Evolutionary conservation across 306 rosid genomes (phyloP).

Genomic region (Cucumis hystrix): DNA sequence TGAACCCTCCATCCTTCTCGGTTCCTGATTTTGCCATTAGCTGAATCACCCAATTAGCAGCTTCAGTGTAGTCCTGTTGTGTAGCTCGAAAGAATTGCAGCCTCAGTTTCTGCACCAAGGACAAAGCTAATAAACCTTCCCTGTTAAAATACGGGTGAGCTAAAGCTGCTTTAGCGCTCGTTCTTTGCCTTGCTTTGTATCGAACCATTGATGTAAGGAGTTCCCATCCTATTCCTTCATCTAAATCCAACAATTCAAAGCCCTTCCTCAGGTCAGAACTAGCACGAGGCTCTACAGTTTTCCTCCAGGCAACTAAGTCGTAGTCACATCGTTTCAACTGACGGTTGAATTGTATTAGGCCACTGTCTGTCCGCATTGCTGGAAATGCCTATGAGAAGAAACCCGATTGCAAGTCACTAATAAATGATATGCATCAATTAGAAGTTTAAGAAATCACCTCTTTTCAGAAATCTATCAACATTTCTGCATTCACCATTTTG

Average conservation of each 20-base stretch:
- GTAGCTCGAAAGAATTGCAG: slow-evolving; percentile 68
- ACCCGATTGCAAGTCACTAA: not conserved
- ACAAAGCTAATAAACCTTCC: slow-evolving; percentile 69
- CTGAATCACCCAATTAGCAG: slow-evolving; percentile 61
- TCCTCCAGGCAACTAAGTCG: slow-evolving; percentile 83
- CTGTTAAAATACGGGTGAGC: slow-evolving; percentile 83
- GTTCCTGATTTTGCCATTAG: slow-evolving; percentile 97
- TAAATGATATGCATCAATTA: not conserved
- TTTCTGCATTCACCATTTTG: not conserved
- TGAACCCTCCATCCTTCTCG: slow-evolving; percentile 73
- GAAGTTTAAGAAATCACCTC: not conserved
- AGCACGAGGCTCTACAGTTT: slow-evolving; percentile 51
- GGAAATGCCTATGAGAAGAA: slow-evolving; percentile 55
- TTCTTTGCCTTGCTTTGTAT: slow-evolving; percentile 71
- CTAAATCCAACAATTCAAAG: slow-evolving; percentile 79
- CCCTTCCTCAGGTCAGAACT: slow-evolving; percentile 57
- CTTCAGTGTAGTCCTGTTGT: slow-evolving; percentile 77
- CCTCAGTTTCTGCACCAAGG: slow-evolving; percentile 72
- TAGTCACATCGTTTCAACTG: slow-evolving; percentile 84
- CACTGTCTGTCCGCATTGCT: slow-evolving; percentile 45
- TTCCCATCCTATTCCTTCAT: slow-evolving; percentile 94
- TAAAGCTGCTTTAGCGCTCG: slow-evolving; percentile 78
- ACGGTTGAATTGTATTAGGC: slow-evolving; percentile 84
- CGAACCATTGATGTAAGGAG: slow-evolving; percentile 84
- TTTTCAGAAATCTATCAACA: not conserved